Percentiles rank a stretch among this genome's conserved stretches.
Conservation (phyloP, 177 flowering plant genomes). For the Vitis hybrid region DNA sequence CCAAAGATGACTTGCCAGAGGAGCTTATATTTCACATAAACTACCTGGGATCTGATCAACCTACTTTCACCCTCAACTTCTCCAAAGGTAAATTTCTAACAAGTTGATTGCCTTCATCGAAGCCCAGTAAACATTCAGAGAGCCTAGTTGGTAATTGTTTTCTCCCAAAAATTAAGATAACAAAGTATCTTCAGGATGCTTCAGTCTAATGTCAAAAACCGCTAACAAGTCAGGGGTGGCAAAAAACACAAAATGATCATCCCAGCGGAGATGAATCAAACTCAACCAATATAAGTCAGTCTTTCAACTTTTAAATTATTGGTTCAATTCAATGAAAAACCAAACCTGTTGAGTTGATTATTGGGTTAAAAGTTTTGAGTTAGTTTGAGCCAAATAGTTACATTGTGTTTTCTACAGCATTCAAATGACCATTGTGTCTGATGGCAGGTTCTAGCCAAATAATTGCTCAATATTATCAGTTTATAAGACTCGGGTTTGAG, state of each 20-base stretch:
- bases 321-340: neutral
- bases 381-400: neutral
- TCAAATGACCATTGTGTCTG: neutral
- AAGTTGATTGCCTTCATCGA: too few relatives aligned
- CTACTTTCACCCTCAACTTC: slow-evolving; percentile 78
- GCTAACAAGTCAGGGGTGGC: too few relatives aligned
- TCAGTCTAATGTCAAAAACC: too few relatives aligned
- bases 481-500: slow-evolving; percentile 64
- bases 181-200: too few relatives aligned
- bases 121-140: too few relatives aligned
- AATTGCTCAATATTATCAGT: slow-evolving; percentile 72
- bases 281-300: neutral
- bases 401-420: neutral
- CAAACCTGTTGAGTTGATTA: too few relatives aligned
- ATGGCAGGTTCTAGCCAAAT: slow-evolving; percentile 62
- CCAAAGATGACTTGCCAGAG: slow-evolving; percentile 61
- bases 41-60: slow-evolving; percentile 74
- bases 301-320: neutral
- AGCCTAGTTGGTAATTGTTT: too few relatives aligned
- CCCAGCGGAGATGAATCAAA: too few relatives aligned
- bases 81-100: slow-evolving; percentile 49
- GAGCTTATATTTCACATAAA: slow-evolving; percentile 74
- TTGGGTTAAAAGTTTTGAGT: too few relatives aligned
- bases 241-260: too few relatives aligned
- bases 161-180: neutral